A percentile compares a stretch with the other conserved stretches of the same genome.
Evolutionary conservation across 768 basidiomycete genomes (phyloP).

Genomic region (Pleurotus tuber-regium): DNA sequence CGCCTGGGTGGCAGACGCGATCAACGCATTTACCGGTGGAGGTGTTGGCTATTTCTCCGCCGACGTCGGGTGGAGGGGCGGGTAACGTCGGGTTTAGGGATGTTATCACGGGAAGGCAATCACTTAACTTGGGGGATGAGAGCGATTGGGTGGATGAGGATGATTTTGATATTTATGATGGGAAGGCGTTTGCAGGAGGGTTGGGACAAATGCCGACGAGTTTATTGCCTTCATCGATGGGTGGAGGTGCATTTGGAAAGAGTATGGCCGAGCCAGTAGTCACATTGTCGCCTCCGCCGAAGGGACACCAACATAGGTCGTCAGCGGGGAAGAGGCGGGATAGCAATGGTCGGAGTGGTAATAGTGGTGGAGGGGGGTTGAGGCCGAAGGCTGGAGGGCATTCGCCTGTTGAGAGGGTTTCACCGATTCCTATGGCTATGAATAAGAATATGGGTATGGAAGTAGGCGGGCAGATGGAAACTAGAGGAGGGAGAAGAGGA

Average conservation of each 20-base stretch:
- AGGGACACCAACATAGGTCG: slow-evolving; percentile 42
- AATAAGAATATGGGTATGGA: too few relatives aligned
- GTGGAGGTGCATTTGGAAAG: slow-evolving; percentile 8
- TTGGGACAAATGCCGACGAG: slow-evolving; percentile 59
- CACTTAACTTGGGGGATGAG: slow-evolving; percentile 66
- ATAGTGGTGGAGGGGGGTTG: slow-evolving; percentile 21
- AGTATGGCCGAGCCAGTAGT: slow-evolving; percentile 33
- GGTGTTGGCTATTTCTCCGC: slow-evolving; percentile 68
- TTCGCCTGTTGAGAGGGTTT: slow-evolving; percentile 58
- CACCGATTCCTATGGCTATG: slow-evolving; percentile 56
- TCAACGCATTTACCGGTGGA: slow-evolving; percentile 70
- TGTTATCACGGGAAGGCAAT: slow-evolving; percentile 73
- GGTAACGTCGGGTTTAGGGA: slow-evolving; percentile 73
- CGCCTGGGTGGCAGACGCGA: slow-evolving; percentile 79
- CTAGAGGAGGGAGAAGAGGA: slow-evolving; percentile 60
- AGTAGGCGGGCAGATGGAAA: slow-evolving; percentile 49
- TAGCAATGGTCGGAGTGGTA: slow-evolving; percentile 19
- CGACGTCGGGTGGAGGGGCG: slow-evolving; percentile 36
- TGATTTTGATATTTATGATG: too few relatives aligned
- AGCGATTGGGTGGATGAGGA: slow-evolving; percentile 90
- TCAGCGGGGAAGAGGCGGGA: slow-evolving; percentile 32
- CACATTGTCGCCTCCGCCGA: slow-evolving; percentile 51
- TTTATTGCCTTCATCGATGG: slow-evolving; percentile 10
- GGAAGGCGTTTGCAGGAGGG: slow-evolving; percentile 71
- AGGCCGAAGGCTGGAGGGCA: slow-evolving; percentile 52